Evolutionary conservation across 2,329 filamentous ascomycete genomes (phyloP).

Genomic region (Malbranchea cinnamomea): DNA sequence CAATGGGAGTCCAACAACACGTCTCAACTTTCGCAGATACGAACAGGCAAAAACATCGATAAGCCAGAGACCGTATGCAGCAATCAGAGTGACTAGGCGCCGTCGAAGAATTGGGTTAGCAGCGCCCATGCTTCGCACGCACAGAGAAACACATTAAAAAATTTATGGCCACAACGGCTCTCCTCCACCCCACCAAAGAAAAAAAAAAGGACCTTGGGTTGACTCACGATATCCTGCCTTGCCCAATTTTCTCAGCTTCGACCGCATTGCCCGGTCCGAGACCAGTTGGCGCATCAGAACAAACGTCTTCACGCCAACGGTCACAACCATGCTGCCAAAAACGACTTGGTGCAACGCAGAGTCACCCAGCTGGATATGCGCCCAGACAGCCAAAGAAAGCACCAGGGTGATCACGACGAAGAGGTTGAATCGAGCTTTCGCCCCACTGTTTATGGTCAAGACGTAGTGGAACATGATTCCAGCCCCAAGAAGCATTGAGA

Average conservation of each 20-base stretch:
- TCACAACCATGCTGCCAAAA: conserved; percentile 7
- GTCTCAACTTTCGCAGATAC: conserved; percentile 10
- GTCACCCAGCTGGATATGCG: conserved; percentile 6
- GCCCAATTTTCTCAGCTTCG: conserved; percentile 5
- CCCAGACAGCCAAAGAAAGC: conserved; percentile 6
- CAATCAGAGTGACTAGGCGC: conserved; percentile 5
- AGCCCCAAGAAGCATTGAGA: conserved; percentile 9
- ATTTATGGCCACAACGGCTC: not conserved
- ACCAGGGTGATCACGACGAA: conserved; percentile 4
- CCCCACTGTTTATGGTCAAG: conserved; percentile 6
- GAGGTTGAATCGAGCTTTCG: conserved; percentile 1
- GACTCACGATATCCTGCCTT: conserved; percentile 5
- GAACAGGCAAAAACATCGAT: conserved; percentile 14
- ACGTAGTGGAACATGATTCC: conserved; percentile 9
- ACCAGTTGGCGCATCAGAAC: conserved; percentile 6
- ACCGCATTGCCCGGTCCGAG: conserved; percentile 3
- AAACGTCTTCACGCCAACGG: conserved; percentile 5
- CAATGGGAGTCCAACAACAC: conserved; percentile 10
- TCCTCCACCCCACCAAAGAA: not conserved
- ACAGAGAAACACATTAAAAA: not conserved
- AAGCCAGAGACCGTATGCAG: conserved; percentile 11
- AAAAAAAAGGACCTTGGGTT: no score
- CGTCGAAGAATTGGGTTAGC: not conserved
- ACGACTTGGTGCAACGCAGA: conserved; percentile 8
- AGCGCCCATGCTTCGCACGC: no score